phyloP scores from a whole-genome alignment of 805 yeast species.

The Zygoascus flipseniorum region DNA sequence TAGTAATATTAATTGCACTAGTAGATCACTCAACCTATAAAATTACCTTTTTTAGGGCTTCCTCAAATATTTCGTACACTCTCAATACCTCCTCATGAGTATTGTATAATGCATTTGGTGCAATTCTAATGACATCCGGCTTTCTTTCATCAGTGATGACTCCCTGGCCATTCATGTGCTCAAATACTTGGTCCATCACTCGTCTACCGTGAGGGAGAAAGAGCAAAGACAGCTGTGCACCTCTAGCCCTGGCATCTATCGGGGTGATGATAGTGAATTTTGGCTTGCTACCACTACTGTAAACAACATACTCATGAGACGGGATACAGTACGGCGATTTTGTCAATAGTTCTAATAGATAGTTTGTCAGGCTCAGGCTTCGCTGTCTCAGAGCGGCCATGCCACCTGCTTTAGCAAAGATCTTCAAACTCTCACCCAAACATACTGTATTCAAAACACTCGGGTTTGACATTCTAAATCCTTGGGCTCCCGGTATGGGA shows the following conservation, averaged over 20 bases:
- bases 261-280: conserved; percentile 71
- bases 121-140: conserved; percentile 84
- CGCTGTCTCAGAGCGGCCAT: conserved; percentile 47
- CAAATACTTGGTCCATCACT: conserved; percentile 54
- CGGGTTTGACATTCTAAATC: conserved; percentile 86
- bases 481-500: conserved; percentile 79
- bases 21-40: neutral
- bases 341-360: conserved; percentile 41
- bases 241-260: conserved; percentile 45
- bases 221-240: conserved; percentile 73
- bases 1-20: too few species aligned
- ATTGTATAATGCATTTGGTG: conserved; percentile 81
- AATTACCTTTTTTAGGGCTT: conserved; percentile 12
- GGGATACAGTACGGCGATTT: conserved; percentile 40
- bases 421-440: conserved; percentile 53
- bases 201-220: conserved; percentile 46
- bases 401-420: conserved; percentile 57
- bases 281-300: neutral
- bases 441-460: conserved; percentile 80
- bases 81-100: conserved; percentile 53
- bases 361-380: conserved; percentile 49
- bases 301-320: conserved; percentile 16
- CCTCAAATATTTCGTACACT: conserved; percentile 40
- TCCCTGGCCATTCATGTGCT: conserved; percentile 43
- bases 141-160: conserved; percentile 81